Evolutionary conservation across 768 basidiomycete genomes (phyloP).

Genomic region (Rhizopogon roseolus): DNA sequence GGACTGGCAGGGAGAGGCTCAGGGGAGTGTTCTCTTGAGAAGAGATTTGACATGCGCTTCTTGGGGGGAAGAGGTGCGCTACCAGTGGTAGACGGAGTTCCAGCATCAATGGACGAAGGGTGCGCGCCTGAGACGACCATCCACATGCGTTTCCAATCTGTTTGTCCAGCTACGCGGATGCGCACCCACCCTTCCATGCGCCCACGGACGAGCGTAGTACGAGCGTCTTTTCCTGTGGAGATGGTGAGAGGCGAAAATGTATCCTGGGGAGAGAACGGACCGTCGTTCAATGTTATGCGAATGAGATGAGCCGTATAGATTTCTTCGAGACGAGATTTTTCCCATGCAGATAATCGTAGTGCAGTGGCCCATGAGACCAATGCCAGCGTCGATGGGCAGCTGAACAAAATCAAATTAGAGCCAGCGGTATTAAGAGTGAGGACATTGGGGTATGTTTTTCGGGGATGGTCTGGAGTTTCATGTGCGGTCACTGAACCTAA

Average conservation of each 20-base stretch:
- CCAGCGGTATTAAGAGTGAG: slow-evolving; percentile 94
- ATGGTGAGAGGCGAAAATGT: slow-evolving; percentile 24
- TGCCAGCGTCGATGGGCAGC: slow-evolving; percentile 66
- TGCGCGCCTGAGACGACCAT: slow-evolving; percentile 58
- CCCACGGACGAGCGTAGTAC: slow-evolving; percentile 61
- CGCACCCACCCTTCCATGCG: slow-evolving; percentile 90
- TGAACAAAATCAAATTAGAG: slow-evolving; percentile 83
- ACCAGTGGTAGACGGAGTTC: slow-evolving; percentile 10
- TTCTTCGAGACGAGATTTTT: slow-evolving; percentile 92
- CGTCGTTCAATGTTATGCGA: slow-evolving; percentile 61
- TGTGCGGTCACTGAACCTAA: slow-evolving; percentile 70
- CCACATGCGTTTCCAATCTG: slow-evolving; percentile 94
- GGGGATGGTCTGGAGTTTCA: slow-evolving; percentile 41
- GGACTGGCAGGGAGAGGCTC: slow-evolving; percentile 30
- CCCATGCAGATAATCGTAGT: slow-evolving; percentile 87
- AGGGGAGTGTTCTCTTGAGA: slow-evolving; percentile 45
- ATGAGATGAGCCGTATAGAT: slow-evolving; percentile 96
- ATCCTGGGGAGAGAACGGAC: slow-evolving; percentile 21
- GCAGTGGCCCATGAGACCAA: slow-evolving; percentile 90
- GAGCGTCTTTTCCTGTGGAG: slow-evolving; percentile 41
- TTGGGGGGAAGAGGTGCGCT: slow-evolving; percentile 19
- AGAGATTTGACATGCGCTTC: slow-evolving; percentile 60
- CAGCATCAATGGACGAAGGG: slow-evolving; percentile 21
- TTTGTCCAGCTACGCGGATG: slow-evolving; percentile 91
- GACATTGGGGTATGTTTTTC: slow-evolving; percentile 67